Evolutionary conservation across 768 basidiomycete species (phyloP).

Genomic region (Heimioporus sp.): DNA sequence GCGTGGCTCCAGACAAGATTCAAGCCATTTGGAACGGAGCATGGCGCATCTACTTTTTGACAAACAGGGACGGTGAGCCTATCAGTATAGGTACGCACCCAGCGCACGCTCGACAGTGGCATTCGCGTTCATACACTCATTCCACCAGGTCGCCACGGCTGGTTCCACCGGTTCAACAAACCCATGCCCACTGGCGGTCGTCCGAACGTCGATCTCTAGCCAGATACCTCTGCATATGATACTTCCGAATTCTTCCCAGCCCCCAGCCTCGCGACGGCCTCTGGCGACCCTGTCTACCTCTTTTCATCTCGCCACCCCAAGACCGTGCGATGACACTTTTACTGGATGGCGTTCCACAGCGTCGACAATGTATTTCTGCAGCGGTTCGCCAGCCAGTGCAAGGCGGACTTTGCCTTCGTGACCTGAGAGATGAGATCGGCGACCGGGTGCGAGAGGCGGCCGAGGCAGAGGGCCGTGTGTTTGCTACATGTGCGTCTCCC

Average conservation of each 20-base stretch:
- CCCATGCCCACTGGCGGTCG: conserved; percentile 68
- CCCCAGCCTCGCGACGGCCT: conserved; percentile 57
- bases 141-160: conserved; percentile 65
- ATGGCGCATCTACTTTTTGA: no score
- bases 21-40: no score
- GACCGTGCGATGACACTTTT: conserved; percentile 59
- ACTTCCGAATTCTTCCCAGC: conserved; percentile 68
- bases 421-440: conserved; percentile 71
- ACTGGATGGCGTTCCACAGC: conserved; percentile 80
- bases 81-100: conserved; percentile 50
- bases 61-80: conserved; percentile 68
- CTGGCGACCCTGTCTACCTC: conserved; percentile 61
- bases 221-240: conserved; percentile 69
- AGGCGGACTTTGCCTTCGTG: conserved; percentile 50
- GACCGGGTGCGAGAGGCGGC: conserved; percentile 72
- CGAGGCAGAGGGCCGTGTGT: conserved; percentile 77
- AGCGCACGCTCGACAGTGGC: not conserved
- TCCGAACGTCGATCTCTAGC: conserved; percentile 78
- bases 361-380: conserved; percentile 83
- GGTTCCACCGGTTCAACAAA: conserved; percentile 82
- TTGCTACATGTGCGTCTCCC: conserved; percentile 67
- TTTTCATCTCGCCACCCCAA: conserved; percentile 78
- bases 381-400: conserved; percentile 69
- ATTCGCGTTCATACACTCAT: not conserved
- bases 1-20: no score